phyloP scores from a whole-genome alignment of 306 rosid species.

The Pterocarpus santalinus region DNA sequence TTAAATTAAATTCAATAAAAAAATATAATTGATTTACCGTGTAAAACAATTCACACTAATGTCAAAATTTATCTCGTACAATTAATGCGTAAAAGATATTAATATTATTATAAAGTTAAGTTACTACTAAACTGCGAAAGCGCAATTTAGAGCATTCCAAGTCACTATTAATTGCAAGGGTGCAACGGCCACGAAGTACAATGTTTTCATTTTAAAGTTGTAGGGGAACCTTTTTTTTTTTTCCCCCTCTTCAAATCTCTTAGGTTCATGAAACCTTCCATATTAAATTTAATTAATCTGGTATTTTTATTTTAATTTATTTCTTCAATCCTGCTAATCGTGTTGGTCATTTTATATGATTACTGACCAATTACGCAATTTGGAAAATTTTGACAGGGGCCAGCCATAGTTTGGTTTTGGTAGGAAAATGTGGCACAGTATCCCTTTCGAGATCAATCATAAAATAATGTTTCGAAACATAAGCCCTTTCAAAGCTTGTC shows the following conservation, averaged over 20 bases:
- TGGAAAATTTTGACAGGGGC: not conserved
- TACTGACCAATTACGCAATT: not conserved
- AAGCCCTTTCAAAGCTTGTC: conserved; percentile 31
- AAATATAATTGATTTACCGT: too few relatives aligned
- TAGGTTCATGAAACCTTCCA: not conserved
- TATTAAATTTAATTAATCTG: not conserved
- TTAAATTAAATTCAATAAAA: too few relatives aligned
- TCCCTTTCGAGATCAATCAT: conserved; percentile 5
- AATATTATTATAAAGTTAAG: not conserved
- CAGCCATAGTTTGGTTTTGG: not conserved
- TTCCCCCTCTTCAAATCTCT: not conserved
- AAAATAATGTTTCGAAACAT: not conserved
- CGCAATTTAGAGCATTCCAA: not conserved
- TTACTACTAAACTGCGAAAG: not conserved
- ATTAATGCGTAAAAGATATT: not conserved
- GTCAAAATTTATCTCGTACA: too few relatives aligned
- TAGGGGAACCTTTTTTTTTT: too few relatives aligned
- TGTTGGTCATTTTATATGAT: not conserved
- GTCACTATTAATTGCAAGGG: not conserved
- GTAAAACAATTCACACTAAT: too few relatives aligned
- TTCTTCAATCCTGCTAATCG: not conserved
- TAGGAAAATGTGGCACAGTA: not conserved
- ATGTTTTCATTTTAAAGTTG: too few relatives aligned
- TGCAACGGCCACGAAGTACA: not conserved
- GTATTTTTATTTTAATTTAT: not conserved